These are phyloP conservation scores for Carex kokanica DNA, from an alignment of 176 grass and related monocot species.

Conservation along the genomic window DNA sequence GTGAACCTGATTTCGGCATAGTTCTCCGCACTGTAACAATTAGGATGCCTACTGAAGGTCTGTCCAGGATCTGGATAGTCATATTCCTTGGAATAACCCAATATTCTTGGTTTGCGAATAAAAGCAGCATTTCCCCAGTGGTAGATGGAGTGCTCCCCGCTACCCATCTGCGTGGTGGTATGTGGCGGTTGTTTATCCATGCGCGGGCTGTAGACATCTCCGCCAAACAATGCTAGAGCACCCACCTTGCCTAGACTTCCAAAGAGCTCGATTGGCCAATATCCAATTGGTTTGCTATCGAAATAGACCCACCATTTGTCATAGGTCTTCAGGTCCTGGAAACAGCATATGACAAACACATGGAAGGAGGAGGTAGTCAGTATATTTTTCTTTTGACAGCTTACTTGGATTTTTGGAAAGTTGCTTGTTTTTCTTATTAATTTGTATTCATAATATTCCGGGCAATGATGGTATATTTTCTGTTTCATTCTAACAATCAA, in stretches of 20 bases:
- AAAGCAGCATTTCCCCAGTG: constrained; percentile 14
- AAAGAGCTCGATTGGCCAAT: constrained; percentile 23
- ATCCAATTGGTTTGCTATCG: constrained; percentile 2
- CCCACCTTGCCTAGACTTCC: background rate
- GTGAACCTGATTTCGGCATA: background rate
- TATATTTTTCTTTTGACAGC: background rate
- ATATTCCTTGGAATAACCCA: background rate
- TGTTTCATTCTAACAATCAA: background rate
- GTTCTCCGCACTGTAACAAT: constrained; percentile 31
- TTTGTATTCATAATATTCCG: background rate
- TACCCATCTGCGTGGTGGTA: constrained; percentile 31
- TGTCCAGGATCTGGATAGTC: constrained; percentile 24
- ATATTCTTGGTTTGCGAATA: background rate
- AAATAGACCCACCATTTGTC: constrained; percentile 24
- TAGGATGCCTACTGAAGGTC: background rate
- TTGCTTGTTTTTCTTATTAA: background rate
- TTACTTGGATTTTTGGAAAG: background rate
- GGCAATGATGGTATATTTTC: background rate
- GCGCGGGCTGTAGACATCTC: constrained; percentile 28
- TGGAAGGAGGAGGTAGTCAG: background rate
- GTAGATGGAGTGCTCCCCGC: background rate
- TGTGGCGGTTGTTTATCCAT: constrained; percentile 24
- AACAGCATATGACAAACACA: background rate
- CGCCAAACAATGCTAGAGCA: constrained; percentile 12
- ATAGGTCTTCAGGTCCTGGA: constrained; percentile 12